These are phyloP conservation scores for Leccinum holopus DNA, from an alignment of 1,284 basidiomycete genomes.

Conservation along the genomic window DNA sequence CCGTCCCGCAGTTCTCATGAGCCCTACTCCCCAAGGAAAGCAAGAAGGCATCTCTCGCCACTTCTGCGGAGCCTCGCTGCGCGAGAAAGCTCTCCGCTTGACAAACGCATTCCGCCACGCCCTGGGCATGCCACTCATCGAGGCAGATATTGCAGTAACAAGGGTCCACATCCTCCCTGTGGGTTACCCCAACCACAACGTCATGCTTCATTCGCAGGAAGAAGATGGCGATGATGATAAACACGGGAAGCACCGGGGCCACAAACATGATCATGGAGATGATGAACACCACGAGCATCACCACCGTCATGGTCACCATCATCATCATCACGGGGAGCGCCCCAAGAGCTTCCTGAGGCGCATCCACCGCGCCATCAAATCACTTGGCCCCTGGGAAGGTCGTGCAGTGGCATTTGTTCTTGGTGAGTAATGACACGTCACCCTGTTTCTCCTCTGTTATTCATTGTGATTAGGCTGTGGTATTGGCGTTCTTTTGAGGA, in stretches of 20 bases:
- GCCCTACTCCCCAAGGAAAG: constrained; percentile 7
- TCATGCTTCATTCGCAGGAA: constrained; percentile 5
- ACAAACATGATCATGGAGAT: constrained; percentile 11
- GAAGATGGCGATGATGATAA: constrained; percentile 16
- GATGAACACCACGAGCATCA: constrained; percentile 26
- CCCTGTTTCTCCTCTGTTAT: background rate
- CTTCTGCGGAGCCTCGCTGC: constrained; percentile 32
- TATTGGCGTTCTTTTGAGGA: constrained; percentile 73
- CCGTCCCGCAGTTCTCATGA: constrained; percentile 18
- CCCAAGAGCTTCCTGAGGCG: constrained; percentile 52
- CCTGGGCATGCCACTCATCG: constrained; percentile 32
- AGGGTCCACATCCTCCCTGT: constrained; percentile 22
- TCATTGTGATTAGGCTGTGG: constrained; percentile 56
- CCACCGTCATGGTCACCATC: constrained; percentile 17
- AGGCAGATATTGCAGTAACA: constrained; percentile 7
- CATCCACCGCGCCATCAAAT: constrained; percentile 60
- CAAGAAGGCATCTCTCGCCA: constrained; percentile 20
- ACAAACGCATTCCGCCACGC: constrained; percentile 35
- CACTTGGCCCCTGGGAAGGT: constrained; percentile 78
- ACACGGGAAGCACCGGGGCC: constrained; percentile 15
- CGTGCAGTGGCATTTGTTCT: constrained; percentile 76
- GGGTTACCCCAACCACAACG: constrained; percentile 9
- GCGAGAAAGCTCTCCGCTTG: constrained; percentile 34
- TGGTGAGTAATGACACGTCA: constrained; percentile 43
- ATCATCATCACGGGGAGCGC: constrained; percentile 29